Percentiles rank a stretch among this genome's conserved stretches.
These are phyloP conservation scores for Cercospora sp. DNA, from an alignment of 2,329 filamentous ascomycete genomes.

Conservation along the genomic window DNA sequence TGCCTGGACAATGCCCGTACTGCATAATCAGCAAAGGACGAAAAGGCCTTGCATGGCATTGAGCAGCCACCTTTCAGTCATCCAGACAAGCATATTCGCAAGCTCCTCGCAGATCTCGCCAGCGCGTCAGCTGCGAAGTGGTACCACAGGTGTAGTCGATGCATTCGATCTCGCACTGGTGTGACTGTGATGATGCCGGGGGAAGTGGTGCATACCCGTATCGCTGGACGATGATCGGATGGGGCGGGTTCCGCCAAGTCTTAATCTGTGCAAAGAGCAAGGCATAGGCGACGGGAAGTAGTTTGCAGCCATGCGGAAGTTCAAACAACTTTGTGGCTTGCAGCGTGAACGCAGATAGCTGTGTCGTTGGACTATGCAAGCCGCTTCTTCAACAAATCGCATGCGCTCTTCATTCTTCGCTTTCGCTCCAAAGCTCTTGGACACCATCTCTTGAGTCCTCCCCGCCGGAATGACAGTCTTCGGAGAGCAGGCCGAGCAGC, in stretches of 20 bases:
- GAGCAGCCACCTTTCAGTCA: slow-evolving; percentile 11
- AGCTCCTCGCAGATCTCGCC: slow-evolving; percentile 2
- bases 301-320: slow-evolving; percentile 1
- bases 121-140: slow-evolving; percentile 6
- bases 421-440: slow-evolving; percentile 3
- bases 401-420: neutral
- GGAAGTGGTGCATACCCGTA: slow-evolving; percentile 8
- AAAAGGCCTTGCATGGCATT: slow-evolving; percentile 8
- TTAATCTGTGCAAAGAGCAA: slow-evolving; percentile 6
- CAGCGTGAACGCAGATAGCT: slow-evolving; percentile 10
- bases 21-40: slow-evolving; percentile 8
- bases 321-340: slow-evolving; percentile 4
- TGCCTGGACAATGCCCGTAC: slow-evolving; percentile 23
- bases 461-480: slow-evolving; percentile 12
- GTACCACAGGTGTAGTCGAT: slow-evolving; percentile 6
- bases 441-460: neutral
- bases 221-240: slow-evolving; percentile 6
- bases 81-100: neutral
- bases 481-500: slow-evolving; percentile 9
- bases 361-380: neutral
- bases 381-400: neutral
- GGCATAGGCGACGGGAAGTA: slow-evolving; percentile 4
- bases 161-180: neutral
- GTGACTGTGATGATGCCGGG: slow-evolving; percentile 1
- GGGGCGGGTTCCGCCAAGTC: neutral